Evolutionary conservation across 768 basidiomycete species (phyloP).

Genomic region (Amanita phalloides): DNA sequence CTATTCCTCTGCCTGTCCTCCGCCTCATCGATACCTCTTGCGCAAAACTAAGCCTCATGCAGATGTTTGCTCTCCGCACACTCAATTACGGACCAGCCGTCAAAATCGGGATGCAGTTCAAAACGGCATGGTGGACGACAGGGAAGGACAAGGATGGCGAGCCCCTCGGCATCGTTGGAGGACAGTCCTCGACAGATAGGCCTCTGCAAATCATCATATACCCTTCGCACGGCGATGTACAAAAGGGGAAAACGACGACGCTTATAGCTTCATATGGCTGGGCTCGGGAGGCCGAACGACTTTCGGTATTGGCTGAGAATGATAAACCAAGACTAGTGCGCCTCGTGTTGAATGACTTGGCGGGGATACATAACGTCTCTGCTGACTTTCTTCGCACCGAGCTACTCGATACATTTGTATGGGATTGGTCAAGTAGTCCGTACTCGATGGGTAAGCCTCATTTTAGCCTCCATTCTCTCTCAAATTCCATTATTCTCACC

Average conservation of each 20-base stretch:
- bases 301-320: background rate
- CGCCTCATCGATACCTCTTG: constrained; percentile 17
- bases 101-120: background rate
- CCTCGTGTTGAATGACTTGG: background rate
- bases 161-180: background rate
- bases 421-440: background rate
- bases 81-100: background rate
- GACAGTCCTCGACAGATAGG: background rate
- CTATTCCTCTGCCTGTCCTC: constrained; percentile 19
- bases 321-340: background rate
- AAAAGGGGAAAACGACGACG: background rate
- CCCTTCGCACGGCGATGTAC: background rate
- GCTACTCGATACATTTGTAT: background rate
- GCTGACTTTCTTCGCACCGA: background rate
- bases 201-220: background rate
- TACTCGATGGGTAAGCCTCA: background rate
- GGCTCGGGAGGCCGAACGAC: background rate
- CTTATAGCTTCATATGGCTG: background rate
- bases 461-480: too few relatives aligned
- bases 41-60: constrained; percentile 12
- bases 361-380: background rate
- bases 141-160: constrained; percentile 14
- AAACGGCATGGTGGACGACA: constrained; percentile 7
- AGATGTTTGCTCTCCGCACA: background rate
- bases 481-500: background rate